These are phyloP conservation scores for Moniliophthora roreri DNA, from an alignment of 1,284 basidiomycete species.

Conservation along the genomic window DNA sequence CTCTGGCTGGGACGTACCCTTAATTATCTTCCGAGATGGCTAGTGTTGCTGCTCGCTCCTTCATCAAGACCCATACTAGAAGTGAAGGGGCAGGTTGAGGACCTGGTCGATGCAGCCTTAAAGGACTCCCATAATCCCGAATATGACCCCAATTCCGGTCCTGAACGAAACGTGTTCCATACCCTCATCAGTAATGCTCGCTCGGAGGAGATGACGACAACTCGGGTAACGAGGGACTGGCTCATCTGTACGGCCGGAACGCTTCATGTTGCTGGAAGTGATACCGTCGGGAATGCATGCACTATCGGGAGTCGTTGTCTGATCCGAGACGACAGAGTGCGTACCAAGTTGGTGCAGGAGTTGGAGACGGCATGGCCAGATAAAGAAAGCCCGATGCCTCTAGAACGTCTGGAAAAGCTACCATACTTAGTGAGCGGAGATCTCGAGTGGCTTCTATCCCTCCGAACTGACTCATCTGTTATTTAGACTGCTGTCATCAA, in stretches of 20 bases:
- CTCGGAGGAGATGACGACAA: conserved; percentile 24
- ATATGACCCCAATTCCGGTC: not conserved
- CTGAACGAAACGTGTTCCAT: conserved; percentile 5
- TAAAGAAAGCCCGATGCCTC: conserved; percentile 20
- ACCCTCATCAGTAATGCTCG: conserved; percentile 2
- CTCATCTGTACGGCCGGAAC: conserved; percentile 34
- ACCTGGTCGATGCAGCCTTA: conserved; percentile 9
- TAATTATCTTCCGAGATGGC: conserved; percentile 17
- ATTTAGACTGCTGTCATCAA: conserved; percentile 30
- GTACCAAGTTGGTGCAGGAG: conserved; percentile 22
- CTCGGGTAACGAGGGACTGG: conserved; percentile 27
- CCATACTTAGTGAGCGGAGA: conserved; percentile 35
- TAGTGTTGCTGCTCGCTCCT: conserved; percentile 15
- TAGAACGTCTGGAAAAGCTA: conserved; percentile 27
- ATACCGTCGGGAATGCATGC: conserved; percentile 35
- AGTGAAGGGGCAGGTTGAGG: not conserved
- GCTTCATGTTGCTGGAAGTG: conserved; percentile 34
- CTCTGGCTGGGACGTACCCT: too few relatives aligned
- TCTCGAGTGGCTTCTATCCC: not conserved
- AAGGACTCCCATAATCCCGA: not conserved
- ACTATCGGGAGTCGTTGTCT: conserved; percentile 31
- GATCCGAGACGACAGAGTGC: conserved; percentile 24
- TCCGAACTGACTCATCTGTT: not conserved
- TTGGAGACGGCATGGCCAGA: conserved; percentile 29
- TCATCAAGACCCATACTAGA: conserved; percentile 4